Evolutionary conservation across 129 eudicot species (phyloP), one percentile per base, ranked within the genome.

Genomic region (Saussurea involucrata): DNA sequence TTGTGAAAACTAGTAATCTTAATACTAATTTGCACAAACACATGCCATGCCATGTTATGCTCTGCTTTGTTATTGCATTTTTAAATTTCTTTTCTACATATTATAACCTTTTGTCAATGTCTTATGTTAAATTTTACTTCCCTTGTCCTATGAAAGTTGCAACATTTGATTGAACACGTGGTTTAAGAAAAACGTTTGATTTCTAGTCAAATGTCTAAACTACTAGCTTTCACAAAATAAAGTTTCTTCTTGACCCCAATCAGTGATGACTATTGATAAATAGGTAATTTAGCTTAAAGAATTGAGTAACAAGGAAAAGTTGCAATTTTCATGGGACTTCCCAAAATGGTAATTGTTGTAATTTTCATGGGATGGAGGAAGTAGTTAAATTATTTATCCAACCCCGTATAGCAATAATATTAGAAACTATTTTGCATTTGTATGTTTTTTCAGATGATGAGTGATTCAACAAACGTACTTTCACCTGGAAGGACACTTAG

Each of bases 401-500:
- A 24, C 8, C 2, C 18, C 10, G 60, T 44, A 78, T 17, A 40
- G 53, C 2, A 4, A 79, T 13, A 63, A 37, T 53, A 55, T 68
- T 53, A 34, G 5, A 46, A 34, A 63, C 25, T 22, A 18, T 4
- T 22, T 49, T 68, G 18, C 13, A 49, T 24, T 31, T 73, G 21
- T 64, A 22, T 76, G 17, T 63, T 74, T 77, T 77, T 81, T 66
- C 78, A 95, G 99, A 95, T 95, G 99, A 92, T 95, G 99, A 95
- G 99, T 66, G 99, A 95, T 71, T 95, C 99, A 55, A 95, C 99
- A 76, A 95, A 95, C 53, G 81, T 95, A 63, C 92, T 95, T 12
- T 91, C 99, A 57, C 99, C 99, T 55, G 99, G 97, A 85, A 89
- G 99, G 76, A 95, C 99, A 75, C 66, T 89, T 24, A 95, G 99